Conservation (phyloP, 805 yeast genomes). For the Metschnikowia lochheadii region DNA sequence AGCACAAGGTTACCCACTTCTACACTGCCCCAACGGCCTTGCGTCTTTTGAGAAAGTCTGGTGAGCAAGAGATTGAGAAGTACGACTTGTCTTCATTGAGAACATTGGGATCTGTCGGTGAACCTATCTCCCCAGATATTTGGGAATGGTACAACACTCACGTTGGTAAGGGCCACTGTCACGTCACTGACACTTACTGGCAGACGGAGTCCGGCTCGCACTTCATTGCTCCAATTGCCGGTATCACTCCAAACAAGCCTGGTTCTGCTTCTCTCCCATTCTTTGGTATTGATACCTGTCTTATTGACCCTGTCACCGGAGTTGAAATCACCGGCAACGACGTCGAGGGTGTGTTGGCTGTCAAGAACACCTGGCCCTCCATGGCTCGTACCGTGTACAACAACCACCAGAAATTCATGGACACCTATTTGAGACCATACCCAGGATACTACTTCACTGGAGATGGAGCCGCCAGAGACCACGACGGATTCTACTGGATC, state of each 20-base stretch:
- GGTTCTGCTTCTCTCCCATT: constrained; percentile 84
- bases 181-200: constrained; percentile 83
- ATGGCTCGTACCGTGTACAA: constrained; percentile 81
- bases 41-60: constrained; percentile 71
- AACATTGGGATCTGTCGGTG: constrained; percentile 79
- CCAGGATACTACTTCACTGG: constrained; percentile 83
- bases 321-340: constrained; percentile 62
- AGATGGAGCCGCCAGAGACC: constrained; percentile 85
- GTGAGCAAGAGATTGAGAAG: constrained; percentile 56
- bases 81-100: constrained; percentile 63
- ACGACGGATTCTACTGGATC: constrained; percentile 82
- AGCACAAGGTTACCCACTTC: constrained; percentile 70
- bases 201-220: constrained; percentile 86
- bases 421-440: constrained; percentile 79
- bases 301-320: constrained; percentile 73
- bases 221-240: constrained; percentile 70
- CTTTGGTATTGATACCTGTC: constrained; percentile 72
- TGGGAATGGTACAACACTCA: constrained; percentile 83
- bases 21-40: constrained; percentile 84
- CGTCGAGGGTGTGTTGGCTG: constrained; percentile 77
- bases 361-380: constrained; percentile 77
- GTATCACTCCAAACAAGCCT: constrained; percentile 74
- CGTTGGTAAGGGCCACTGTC: constrained; percentile 66
- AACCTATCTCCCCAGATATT: constrained; percentile 79
- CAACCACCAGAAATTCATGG: constrained; percentile 69